A percentile compares a stretch with the other conserved stretches of the same genome.
phyloP scores from a whole-genome alignment of 345 rosid species.

The Rhodomyrtus tomentosa region DNA sequence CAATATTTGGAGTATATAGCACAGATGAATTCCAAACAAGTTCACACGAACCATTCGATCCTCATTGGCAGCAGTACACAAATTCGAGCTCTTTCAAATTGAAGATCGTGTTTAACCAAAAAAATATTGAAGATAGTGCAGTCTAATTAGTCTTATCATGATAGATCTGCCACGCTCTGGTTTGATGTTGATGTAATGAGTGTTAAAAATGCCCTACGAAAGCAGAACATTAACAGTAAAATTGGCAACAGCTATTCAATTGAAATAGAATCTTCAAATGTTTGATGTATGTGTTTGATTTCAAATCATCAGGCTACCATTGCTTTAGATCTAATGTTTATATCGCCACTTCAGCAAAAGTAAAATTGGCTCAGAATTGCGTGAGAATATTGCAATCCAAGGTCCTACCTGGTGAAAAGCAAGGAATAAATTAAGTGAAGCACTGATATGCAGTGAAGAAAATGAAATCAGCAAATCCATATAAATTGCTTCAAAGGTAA shows the following conservation, averaged over 20 bases:
- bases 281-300: not conserved
- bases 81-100: not conserved
- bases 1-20: not conserved
- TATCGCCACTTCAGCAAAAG: not conserved
- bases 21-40: not conserved
- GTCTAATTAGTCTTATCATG: not conserved
- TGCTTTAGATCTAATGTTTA: not conserved
- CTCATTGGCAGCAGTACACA: not conserved
- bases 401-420: not conserved
- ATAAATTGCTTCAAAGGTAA: not conserved
- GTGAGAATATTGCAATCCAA: not conserved
- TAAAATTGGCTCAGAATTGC: not conserved
- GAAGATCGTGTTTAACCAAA: not conserved
- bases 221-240: not conserved
- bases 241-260: not conserved
- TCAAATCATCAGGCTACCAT: not conserved
- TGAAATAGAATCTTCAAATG: not conserved
- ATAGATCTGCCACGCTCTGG: not conserved
- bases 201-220: not conserved
- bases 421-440: not conserved
- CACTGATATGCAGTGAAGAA: not conserved
- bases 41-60: not conserved
- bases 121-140: not conserved
- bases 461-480: not conserved
- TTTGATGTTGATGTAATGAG: not conserved